Conservation (phyloP, 2,329 filamentous ascomycete genomes). For the Beauveria brongniartii region DNA sequence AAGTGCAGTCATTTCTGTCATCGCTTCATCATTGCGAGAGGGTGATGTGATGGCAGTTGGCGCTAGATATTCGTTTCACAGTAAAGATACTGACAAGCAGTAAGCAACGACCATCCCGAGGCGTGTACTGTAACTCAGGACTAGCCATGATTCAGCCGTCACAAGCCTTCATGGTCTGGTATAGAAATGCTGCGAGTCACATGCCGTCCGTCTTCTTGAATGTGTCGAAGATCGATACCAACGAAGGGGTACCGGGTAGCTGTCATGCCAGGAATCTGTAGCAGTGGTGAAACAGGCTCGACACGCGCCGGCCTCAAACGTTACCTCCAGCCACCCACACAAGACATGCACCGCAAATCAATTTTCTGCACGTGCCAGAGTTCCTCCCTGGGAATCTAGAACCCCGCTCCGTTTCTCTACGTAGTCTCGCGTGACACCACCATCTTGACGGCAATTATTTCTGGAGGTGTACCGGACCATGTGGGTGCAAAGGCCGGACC, state of each 20-base stretch:
- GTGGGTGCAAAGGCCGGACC: neutral
- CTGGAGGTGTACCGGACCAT: neutral
- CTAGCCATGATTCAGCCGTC: too few relatives aligned
- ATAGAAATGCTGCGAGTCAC: neutral
- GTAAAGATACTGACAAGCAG: too few relatives aligned
- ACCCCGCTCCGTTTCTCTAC: neutral
- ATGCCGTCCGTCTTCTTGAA: neutral
- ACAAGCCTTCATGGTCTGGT: too few relatives aligned
- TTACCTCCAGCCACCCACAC: neutral
- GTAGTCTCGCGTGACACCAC: neutral
- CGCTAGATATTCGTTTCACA: too few relatives aligned
- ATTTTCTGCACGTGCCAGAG: neutral
- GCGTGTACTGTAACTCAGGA: too few relatives aligned
- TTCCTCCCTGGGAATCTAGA: neutral
- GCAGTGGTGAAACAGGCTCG: slow-evolving; percentile 4
- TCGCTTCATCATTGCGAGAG: too few relatives aligned
- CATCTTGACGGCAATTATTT: neutral
- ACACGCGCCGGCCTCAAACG: neutral
- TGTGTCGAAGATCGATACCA: neutral
- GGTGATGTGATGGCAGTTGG: too few relatives aligned
- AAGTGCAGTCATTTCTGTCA: too few relatives aligned
- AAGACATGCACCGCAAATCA: neutral
- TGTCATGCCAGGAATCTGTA: neutral
- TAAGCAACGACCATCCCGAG: too few relatives aligned
- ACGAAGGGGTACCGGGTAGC: neutral